phyloP scores from a whole-genome alignment of 2,329 filamentous ascomycete genomes.

The Aspergillus cejpii region DNA sequence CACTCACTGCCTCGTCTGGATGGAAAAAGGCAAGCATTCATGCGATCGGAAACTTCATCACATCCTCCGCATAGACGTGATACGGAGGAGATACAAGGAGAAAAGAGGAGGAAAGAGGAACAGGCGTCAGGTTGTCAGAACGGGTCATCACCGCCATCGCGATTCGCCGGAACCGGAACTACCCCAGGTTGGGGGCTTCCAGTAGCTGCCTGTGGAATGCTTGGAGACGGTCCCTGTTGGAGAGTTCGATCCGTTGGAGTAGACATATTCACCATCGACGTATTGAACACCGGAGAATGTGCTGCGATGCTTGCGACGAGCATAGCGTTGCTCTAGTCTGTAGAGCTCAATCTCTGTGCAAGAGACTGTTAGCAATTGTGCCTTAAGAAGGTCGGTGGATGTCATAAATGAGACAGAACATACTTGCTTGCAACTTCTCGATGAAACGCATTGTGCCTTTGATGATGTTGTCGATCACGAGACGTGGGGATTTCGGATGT shows the following conservation, averaged over 20 bases:
- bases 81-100: slow-evolving; percentile 16
- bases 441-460: slow-evolving; percentile 43
- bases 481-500: background rate
- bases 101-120: slow-evolving; percentile 5
- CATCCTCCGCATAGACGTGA: slow-evolving; percentile 19
- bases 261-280: slow-evolving; percentile 92
- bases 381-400: background rate
- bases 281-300: slow-evolving; percentile 87
- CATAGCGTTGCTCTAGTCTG: slow-evolving; percentile 92
- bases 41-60: slow-evolving; percentile 13
- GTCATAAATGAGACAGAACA: slow-evolving; percentile 17
- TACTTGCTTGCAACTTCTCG: slow-evolving; percentile 48
- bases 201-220: slow-evolving; percentile 32
- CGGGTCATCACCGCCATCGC: slow-evolving; percentile 22
- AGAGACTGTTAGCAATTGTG: slow-evolving; percentile 7
- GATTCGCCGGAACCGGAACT: slow-evolving; percentile 23
- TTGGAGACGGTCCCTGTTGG: slow-evolving; percentile 37
- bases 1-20: slow-evolving; percentile 8
- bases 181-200: slow-evolving; percentile 29
- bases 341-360: slow-evolving; percentile 71
- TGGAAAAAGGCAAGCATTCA: slow-evolving; percentile 6
- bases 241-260: slow-evolving; percentile 43
- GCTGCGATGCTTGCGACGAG: slow-evolving; percentile 78
- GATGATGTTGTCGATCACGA: background rate
- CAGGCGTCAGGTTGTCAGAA: slow-evolving; percentile 4